Evolutionary conservation across 805 yeast genomes (phyloP).

Genomic region (Groenewaldozyma tartarivorans): DNA sequence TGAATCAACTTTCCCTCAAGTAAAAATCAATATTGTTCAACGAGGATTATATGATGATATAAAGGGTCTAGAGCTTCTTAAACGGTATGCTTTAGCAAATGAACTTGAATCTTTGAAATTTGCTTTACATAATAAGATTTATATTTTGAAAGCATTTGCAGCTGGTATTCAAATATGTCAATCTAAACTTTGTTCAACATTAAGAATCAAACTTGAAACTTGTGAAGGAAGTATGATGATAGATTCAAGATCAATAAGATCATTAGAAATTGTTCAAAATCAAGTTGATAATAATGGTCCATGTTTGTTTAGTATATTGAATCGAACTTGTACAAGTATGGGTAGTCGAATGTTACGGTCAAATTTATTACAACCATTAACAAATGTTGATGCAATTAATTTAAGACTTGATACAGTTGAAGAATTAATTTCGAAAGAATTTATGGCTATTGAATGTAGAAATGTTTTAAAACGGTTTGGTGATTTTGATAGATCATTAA

Average conservation of each 20-base stretch:
- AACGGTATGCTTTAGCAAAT: not conserved
- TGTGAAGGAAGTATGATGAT: not conserved
- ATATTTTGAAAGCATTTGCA: not conserved
- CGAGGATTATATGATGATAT: not conserved
- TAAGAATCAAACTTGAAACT: not conserved
- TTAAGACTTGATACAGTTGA: not conserved
- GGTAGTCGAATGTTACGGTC: not conserved
- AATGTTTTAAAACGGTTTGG: slow-evolving; percentile 1
- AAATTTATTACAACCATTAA: slow-evolving; percentile 2
- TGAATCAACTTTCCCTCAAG: not conserved
- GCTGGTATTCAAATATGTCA: not conserved
- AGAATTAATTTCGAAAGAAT: not conserved
- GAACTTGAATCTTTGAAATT: not conserved
- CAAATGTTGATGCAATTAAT: slow-evolving; percentile 1
- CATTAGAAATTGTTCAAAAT: not conserved
- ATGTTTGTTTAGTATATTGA: not conserved
- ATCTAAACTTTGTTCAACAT: not conserved
- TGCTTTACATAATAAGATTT: not conserved
- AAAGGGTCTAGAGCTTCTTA: not conserved
- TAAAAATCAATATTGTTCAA: not conserved
- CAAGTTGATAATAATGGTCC: not conserved
- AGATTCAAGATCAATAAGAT: not conserved
- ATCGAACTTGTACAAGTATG: not conserved
- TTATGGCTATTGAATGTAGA: not conserved
- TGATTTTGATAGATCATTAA: slow-evolving; percentile 4